Conservation (phyloP, 352 stramenopile species). For the Plasmopara halstedii region DNA sequence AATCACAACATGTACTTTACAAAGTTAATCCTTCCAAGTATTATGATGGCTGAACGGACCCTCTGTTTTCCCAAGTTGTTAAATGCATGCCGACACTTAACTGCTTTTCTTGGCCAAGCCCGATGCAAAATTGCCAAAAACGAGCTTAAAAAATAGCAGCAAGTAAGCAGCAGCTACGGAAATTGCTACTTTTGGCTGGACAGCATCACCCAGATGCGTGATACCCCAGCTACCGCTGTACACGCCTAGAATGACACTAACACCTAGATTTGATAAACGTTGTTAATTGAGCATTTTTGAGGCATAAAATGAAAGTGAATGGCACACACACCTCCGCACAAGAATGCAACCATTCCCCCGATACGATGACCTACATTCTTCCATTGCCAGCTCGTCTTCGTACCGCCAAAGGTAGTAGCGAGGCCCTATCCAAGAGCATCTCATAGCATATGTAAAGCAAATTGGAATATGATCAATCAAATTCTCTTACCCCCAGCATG, state of each 20-base stretch:
- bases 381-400: conserved; percentile 65
- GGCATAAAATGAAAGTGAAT: background rate
- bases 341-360: conserved; percentile 41
- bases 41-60: no score
- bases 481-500: conserved; percentile 35
- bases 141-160: conserved; percentile 38
- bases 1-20: background rate
- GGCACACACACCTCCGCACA: conserved; percentile 34
- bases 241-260: conserved; percentile 36
- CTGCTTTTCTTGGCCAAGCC: conserved; percentile 9
- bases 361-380: conserved; percentile 60
- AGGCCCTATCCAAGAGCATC: conserved; percentile 24
- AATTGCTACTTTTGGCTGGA: conserved; percentile 39
- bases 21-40: no score
- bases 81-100: conserved; percentile 5
- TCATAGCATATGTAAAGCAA: background rate
- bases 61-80: no score
- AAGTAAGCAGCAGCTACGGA: conserved; percentile 34
- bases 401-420: conserved; percentile 44
- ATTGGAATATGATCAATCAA: background rate
- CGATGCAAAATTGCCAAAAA: conserved; percentile 2
- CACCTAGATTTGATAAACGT: conserved; percentile 10
- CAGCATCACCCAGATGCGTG: conserved; percentile 32
- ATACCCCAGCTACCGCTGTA: conserved; percentile 50
- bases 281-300: background rate